Conservation (phyloP, 2,329 filamentous ascomycete genomes). For the Colletotrichum cereale region DNA sequence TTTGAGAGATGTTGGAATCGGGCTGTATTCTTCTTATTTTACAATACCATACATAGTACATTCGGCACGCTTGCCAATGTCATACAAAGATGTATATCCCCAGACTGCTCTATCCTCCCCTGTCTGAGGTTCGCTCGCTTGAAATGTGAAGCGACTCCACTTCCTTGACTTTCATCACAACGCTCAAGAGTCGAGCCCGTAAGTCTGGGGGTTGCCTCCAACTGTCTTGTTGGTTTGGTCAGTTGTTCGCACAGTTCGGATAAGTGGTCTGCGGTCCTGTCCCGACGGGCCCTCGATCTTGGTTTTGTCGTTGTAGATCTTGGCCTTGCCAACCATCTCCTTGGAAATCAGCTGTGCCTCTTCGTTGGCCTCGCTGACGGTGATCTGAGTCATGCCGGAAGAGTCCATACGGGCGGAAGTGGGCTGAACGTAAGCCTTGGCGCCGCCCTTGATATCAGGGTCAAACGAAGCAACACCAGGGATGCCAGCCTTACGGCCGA, state of each 20-base stretch:
- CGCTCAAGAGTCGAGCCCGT: slow-evolving; percentile 50
- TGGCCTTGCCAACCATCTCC: slow-evolving; percentile 56
- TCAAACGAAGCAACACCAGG: slow-evolving; percentile 59
- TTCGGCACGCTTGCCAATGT: slow-evolving; percentile 9
- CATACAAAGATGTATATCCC: slow-evolving; percentile 4
- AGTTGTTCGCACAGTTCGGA: not conserved
- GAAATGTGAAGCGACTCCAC: not conserved
- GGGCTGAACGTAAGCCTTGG: slow-evolving; percentile 66
- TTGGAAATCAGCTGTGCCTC: slow-evolving; percentile 59
- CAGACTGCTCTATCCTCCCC: not conserved
- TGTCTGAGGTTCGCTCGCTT: not conserved
- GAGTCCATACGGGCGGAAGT: slow-evolving; percentile 60
- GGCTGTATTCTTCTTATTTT: slow-evolving; percentile 36
- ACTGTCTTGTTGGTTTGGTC: slow-evolving; percentile 23
- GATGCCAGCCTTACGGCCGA: slow-evolving; percentile 39
- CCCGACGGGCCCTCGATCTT: slow-evolving; percentile 2
- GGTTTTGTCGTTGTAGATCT: slow-evolving; percentile 49
- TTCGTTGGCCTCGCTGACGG: slow-evolving; percentile 53
- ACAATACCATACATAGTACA: slow-evolving; percentile 38
- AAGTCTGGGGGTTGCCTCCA: slow-evolving; percentile 53
- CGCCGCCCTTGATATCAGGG: slow-evolving; percentile 62
- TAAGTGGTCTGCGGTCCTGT: slow-evolving; percentile 14
- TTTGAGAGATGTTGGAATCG: not conserved
- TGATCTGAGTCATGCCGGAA: slow-evolving; percentile 61
- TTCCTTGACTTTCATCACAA: slow-evolving; percentile 1